phyloP scores from a whole-genome alignment of 202 grass and related monocot genomes.

The Setaria viridis region DNA sequence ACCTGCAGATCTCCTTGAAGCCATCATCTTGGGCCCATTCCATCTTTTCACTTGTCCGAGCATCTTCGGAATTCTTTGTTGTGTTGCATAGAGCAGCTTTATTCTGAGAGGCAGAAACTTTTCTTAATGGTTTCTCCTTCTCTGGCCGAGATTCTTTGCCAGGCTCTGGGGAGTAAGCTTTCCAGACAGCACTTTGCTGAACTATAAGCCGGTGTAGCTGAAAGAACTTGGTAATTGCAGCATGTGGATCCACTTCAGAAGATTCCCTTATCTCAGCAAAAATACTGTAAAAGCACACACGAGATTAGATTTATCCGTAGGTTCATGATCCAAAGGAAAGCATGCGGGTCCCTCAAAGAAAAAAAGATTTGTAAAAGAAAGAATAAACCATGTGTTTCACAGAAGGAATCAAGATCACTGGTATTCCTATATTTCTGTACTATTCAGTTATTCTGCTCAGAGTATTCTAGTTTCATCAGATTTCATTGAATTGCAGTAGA shows the following conservation, averaged over 20 bases:
- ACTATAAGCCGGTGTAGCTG: constrained; percentile 72
- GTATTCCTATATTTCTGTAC: not conserved
- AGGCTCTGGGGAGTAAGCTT: constrained; percentile 50
- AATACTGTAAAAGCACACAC: constrained; percentile 59
- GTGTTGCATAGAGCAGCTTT: constrained; percentile 49
- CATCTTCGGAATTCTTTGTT: constrained; percentile 56
- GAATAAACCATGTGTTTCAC: not conserved
- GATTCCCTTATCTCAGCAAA: constrained; percentile 78
- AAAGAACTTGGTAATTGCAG: constrained; percentile 83
- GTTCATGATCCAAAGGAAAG: not conserved
- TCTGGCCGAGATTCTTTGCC: constrained; percentile 54
- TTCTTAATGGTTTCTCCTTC: constrained; percentile 72
- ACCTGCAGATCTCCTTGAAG: constrained; percentile 84
- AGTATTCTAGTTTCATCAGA: not conserved
- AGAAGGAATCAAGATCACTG: constrained; percentile 29
- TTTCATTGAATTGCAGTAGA: not conserved
- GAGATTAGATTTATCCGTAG: constrained; percentile 1
- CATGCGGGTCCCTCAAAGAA: not conserved
- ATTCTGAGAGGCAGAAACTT: constrained; percentile 53
- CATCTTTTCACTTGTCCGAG: constrained; percentile 57
- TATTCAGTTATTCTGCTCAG: constrained; percentile 7
- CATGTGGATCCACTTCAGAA: constrained; percentile 62
- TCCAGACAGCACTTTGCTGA: constrained; percentile 72
- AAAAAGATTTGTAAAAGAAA: not conserved
- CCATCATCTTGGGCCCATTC: constrained; percentile 91